Evolutionary conservation across 2,329 filamentous ascomycete species (phyloP).

Genomic region (Phialophora expanda): DNA sequence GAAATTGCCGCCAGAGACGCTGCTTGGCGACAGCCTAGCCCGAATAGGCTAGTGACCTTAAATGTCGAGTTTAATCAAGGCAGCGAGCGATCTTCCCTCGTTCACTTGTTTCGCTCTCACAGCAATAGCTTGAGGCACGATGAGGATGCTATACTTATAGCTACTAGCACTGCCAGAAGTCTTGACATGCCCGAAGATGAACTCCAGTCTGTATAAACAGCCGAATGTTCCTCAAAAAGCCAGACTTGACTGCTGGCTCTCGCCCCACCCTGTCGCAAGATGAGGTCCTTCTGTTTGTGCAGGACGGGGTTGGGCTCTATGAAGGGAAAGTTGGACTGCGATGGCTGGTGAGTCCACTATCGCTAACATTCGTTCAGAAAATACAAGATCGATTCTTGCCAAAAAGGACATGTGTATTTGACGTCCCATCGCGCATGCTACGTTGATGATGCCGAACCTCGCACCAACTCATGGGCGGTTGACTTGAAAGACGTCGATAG

Average conservation of each 20-base stretch:
- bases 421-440: constrained; percentile 96
- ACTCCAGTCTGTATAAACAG: constrained; percentile 21
- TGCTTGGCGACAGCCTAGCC: constrained; percentile 21
- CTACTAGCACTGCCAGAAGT: background rate
- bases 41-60: background rate
- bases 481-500: constrained; percentile 90
- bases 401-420: constrained; percentile 94
- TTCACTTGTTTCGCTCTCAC: background rate
- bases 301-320: constrained; percentile 96
- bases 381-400: constrained; percentile 90
- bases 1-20: background rate
- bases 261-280: constrained; percentile 90
- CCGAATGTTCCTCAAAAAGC: constrained; percentile 88
- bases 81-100: background rate
- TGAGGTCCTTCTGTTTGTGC: constrained; percentile 93
- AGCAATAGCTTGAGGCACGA: background rate
- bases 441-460: constrained; percentile 84
- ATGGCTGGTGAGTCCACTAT: background rate
- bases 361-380: constrained; percentile 63
- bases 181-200: constrained; percentile 24
- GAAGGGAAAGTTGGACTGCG: constrained; percentile 66
- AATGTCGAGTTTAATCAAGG: background rate
- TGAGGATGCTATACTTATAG: constrained; percentile 10
- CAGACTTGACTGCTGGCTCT: constrained; percentile 95
- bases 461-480: constrained; percentile 81